Evolutionary conservation across 2,329 filamentous ascomycete genomes (phyloP).

Genomic region (Lasiodiplodia gonubiensis): DNA sequence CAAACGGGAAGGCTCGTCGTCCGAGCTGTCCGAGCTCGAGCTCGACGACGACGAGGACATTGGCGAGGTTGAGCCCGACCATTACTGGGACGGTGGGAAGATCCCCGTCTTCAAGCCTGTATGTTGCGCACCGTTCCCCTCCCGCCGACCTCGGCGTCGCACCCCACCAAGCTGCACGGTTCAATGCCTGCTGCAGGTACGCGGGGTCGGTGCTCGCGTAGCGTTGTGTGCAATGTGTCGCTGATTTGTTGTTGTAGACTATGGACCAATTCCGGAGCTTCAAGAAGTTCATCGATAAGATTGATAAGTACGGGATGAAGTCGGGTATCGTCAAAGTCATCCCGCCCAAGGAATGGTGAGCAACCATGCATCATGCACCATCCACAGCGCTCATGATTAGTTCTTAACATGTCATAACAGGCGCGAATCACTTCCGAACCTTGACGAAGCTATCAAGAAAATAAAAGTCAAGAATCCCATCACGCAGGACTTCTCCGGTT

Average conservation of each 20-base stretch:
- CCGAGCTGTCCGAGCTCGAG: constrained; percentile 56
- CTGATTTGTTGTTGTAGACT: constrained; percentile 54
- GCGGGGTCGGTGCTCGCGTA: neutral
- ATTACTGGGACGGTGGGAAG: constrained; percentile 81
- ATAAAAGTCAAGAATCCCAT: constrained; percentile 96
- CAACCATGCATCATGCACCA: constrained; percentile 30
- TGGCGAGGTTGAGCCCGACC: constrained; percentile 80
- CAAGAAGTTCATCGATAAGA: constrained; percentile 84
- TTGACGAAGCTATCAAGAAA: constrained; percentile 86
- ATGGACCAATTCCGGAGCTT: constrained; percentile 97
- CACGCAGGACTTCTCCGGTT: constrained; percentile 96
- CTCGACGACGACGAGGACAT: constrained; percentile 57
- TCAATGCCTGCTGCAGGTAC: constrained; percentile 5
- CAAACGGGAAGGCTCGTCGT: constrained; percentile 52
- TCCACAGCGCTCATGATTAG: constrained; percentile 11
- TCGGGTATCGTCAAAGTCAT: constrained; percentile 97
- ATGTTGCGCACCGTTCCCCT: constrained; percentile 44
- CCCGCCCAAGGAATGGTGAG: constrained; percentile 90
- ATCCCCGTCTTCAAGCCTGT: constrained; percentile 93
- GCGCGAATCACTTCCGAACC: constrained; percentile 72
- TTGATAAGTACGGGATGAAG: constrained; percentile 96
- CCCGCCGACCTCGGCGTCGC: constrained; percentile 26
- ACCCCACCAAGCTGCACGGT: constrained; percentile 12
- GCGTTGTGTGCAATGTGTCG: neutral
- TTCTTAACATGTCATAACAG: constrained; percentile 45